These are phyloP conservation scores for Aspergillus quadrilineatus DNA, from an alignment of 2,329 filamentous ascomycete genomes.

Conservation along the genomic window DNA sequence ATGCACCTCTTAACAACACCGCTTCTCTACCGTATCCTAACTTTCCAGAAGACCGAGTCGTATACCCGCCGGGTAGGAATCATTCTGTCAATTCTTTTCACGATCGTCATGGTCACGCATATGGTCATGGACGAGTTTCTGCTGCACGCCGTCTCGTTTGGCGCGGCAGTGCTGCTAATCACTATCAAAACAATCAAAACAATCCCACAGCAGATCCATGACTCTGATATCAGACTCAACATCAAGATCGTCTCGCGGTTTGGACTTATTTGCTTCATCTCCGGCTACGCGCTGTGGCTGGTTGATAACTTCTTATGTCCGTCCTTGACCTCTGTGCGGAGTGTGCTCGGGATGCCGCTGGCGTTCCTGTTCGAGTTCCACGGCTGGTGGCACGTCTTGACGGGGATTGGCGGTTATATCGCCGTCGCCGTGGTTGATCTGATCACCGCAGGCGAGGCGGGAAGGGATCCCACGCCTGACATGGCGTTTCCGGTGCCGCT, in stretches of 20 bases:
- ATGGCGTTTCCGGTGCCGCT: constrained; percentile 19
- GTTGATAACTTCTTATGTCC: constrained; percentile 40
- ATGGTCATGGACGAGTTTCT: constrained; percentile 48
- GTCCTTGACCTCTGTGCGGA: constrained; percentile 27
- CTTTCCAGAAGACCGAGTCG: constrained; percentile 29
- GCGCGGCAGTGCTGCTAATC: constrained; percentile 37
- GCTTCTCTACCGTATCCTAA: constrained; percentile 43
- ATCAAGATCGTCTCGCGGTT: constrained; percentile 23
- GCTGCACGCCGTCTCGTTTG: constrained; percentile 41
- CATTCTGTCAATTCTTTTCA: constrained; percentile 22
- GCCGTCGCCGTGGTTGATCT: constrained; percentile 41
- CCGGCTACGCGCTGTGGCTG: constrained; percentile 44
- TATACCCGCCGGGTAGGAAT: constrained; percentile 26
- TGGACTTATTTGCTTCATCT: constrained; percentile 35
- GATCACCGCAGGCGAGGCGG: constrained; percentile 36
- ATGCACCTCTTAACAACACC: constrained; percentile 48
- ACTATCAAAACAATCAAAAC: constrained; percentile 30
- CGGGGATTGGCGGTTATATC: constrained; percentile 44
- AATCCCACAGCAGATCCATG: constrained; percentile 34
- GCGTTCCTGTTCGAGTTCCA: constrained; percentile 45
- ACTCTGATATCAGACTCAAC: constrained; percentile 25
- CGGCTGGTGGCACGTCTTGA: constrained; percentile 49
- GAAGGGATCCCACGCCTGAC: constrained; percentile 25
- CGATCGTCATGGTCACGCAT: constrained; percentile 42
- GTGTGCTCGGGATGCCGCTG: constrained; percentile 35